Evolutionary conservation across 306 rosid genomes (phyloP), one percentile per base, ranked within the genome.

Genomic region (Prunus kanzakura): DNA sequence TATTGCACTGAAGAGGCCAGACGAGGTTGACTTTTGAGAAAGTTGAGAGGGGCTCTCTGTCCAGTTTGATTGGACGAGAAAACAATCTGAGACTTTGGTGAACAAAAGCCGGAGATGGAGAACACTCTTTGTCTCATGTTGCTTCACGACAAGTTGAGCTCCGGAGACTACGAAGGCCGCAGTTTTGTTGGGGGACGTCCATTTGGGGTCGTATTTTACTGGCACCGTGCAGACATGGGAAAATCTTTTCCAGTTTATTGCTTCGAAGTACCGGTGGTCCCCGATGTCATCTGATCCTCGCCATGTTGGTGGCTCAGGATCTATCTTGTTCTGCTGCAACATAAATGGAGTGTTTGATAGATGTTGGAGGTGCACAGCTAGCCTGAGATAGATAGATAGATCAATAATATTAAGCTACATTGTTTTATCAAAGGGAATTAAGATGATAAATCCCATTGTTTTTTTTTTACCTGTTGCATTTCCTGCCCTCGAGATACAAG

Each of bases 401-500:
- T 72, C 75, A 76, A 32, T 69, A 74, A 46, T 78, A 38, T 38
- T 7, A 38, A 38, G 9, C 8, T 38, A 38, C 43, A 7, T 38
- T 38, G 65, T 64, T 41, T 47, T 56, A 56, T 52, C 64, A n/a
- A 82, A 61, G 35, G 41, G 5, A 19, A 29, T 8, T 8, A 41
- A 29, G 15, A 18, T 57, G 15, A 38, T 38, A 38, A 38, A 38
- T 38, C 43, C 43, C 43, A 38, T 1, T 38, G 9, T 6, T 7
- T 7, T 38, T 47, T 54, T 25, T 29, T 12, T 71, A 91, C 98
- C 93, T 91, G 87, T 92, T 92, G 84, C 88, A 82, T 88, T 88
- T 95, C 86, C 87, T 91, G 82, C 99, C 98, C 85, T 95, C 99
- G 30, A 95, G 97, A 82, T 86, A 89, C 76, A 95, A 86, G 18